A percentile compares a stretch with the other conserved stretches of the same genome.
Conservation (phyloP, 331 rosid genomes). For the Pyracantha coccinea region DNA sequence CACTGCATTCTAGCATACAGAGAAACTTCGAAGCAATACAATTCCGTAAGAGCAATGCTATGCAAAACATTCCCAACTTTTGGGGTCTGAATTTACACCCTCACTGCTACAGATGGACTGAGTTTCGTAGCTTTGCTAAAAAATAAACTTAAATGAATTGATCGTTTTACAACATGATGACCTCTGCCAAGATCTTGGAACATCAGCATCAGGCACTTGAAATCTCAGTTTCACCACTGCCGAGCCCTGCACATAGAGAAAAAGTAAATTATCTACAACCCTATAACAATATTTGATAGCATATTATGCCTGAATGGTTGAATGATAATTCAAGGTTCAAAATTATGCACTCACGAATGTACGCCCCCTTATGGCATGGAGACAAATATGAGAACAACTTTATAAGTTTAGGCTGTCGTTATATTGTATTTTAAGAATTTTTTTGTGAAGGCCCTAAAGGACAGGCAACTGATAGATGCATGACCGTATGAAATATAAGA, state of each 20-base stretch:
- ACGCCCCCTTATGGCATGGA: neutral
- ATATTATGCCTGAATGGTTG: neutral
- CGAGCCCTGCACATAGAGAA: conserved; percentile 25
- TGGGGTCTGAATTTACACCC: neutral
- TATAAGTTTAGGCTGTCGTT: neutral
- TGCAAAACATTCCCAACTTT: neutral
- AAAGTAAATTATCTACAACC: neutral
- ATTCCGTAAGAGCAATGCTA: neutral
- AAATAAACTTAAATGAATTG: neutral
- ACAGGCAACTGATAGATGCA: neutral
- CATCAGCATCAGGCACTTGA: conserved; percentile 26
- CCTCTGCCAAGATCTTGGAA: conserved; percentile 14
- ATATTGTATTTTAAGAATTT: neutral
- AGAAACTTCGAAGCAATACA: too few relatives aligned
- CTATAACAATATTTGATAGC: neutral
- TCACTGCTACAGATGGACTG: neutral
- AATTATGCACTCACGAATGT: neutral
- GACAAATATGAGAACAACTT: neutral
- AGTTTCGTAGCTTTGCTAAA: neutral
- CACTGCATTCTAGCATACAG: neutral
- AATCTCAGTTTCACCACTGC: conserved; percentile 14
- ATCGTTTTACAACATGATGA: neutral
- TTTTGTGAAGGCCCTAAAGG: neutral
- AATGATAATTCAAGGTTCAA: neutral
- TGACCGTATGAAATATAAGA: neutral